Evolutionary conservation across 2,329 filamentous ascomycete genomes (phyloP), one percentile per base, ranked within the genome.

Genomic region (Blastomyces percursus): DNA sequence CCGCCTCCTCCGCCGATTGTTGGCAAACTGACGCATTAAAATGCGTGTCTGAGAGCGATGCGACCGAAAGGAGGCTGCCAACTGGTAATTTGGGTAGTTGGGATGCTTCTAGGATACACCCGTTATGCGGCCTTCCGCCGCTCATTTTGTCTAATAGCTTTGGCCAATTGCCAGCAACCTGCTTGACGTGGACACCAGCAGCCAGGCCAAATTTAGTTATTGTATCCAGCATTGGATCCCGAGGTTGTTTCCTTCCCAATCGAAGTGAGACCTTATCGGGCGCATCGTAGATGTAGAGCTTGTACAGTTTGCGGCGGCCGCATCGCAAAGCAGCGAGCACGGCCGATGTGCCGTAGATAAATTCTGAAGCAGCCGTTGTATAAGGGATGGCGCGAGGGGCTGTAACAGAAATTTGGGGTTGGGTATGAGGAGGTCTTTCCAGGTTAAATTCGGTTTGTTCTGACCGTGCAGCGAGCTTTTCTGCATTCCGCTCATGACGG

Each of bases 361-460:
- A 97, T 65, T 96, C 88, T 0, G 92, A 96, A 5, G 90, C 90
- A 0, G 93, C 88, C 0, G 91, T 95, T 0, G 90, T 91, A 71
- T 93, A 87, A 0, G 85, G 84, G 21, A 89, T 80, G 7, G 77
- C 72, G 3, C 75, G 63, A 0, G 78, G 78, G 1, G 76, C 71
- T 63, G 67, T 73, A 54, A 76, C 71, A 50, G 73, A 65, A 51
- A 63, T n/a, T 12, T 59, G 24, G 27, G 24, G n/a, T n/a, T 27
- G 35, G 32, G 30, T 9, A 46, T 32, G 14, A 14, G 60, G 35
- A 30, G 30, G 9, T 59, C 54, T 46, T 44, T 56, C 21, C 32
- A 54, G 19, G 6, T 38, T 30, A 59, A 46, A 52, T 27, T 30
- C 48, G 2, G 58, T 35, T 60, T 44, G 58, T 14, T 30, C 19